Percentiles rank a stretch among this genome's conserved stretches.
Conservation (phyloP, 352 stramenopile genomes). For the Globisporangium yorkense region DNA sequence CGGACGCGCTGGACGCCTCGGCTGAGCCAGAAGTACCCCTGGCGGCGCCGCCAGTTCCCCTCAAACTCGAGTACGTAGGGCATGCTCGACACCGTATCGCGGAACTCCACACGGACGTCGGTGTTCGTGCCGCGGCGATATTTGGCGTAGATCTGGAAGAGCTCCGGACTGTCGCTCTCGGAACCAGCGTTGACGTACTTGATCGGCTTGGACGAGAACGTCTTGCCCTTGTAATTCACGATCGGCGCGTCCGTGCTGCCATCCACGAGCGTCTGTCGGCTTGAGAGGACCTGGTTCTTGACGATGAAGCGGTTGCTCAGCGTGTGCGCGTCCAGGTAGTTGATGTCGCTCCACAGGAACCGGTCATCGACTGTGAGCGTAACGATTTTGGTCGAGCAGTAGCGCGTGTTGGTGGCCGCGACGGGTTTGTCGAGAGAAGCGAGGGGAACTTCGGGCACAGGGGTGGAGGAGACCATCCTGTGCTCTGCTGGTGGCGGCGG, state of each 20-base stretch:
- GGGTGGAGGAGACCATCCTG: too few relatives aligned
- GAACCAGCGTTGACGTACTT: not conserved
- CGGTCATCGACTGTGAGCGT: not conserved
- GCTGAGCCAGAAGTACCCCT: slow-evolving; percentile 6
- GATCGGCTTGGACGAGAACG: not conserved
- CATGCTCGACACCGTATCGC: not conserved
- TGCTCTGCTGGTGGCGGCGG: too few relatives aligned
- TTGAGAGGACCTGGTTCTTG: not conserved
- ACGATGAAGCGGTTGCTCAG: not conserved
- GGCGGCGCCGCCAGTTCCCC: not conserved
- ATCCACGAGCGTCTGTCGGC: slow-evolving; percentile 1
- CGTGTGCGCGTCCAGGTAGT: not conserved
- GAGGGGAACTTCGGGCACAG: not conserved
- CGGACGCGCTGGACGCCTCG: not conserved
- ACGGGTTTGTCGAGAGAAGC: not conserved
- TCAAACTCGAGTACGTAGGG: not conserved
- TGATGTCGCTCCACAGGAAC: not conserved
- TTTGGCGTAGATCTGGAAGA: slow-evolving; percentile 1
- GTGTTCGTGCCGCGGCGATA: not conserved
- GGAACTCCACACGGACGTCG: not conserved
- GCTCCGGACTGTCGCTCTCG: not conserved
- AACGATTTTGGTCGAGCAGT: not conserved
- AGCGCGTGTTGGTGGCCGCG: not conserved
- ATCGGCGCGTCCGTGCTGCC: not conserved
- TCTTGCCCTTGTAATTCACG: not conserved